Evolutionary conservation across 768 basidiomycete genomes (phyloP).

Genomic region (Boletus rubescentipes): DNA sequence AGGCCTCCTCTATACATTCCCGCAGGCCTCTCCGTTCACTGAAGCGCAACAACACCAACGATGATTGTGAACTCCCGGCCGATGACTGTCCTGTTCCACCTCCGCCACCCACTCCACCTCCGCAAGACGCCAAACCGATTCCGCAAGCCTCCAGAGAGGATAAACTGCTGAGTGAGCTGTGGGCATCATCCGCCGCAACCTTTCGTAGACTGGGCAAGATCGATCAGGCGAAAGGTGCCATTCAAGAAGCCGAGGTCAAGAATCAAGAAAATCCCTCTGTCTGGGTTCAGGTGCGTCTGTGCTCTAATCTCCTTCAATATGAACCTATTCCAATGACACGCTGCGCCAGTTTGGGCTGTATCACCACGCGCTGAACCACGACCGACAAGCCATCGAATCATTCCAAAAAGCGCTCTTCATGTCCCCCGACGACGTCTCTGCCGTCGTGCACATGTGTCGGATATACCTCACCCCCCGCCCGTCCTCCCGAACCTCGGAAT

Average conservation of each 20-base stretch:
- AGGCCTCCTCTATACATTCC: slow-evolving; percentile 83
- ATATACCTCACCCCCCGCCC: slow-evolving; percentile 56
- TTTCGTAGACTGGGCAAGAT: slow-evolving; percentile 88
- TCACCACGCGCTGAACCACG: slow-evolving; percentile 55
- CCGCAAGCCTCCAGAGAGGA: slow-evolving; percentile 53
- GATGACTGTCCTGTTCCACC: slow-evolving; percentile 40
- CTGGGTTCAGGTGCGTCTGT: slow-evolving; percentile 82
- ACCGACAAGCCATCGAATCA: slow-evolving; percentile 66
- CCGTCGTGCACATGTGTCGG: slow-evolving; percentile 74
- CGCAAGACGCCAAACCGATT: slow-evolving; percentile 32
- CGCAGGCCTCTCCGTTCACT: slow-evolving; percentile 58
- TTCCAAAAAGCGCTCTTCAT: slow-evolving; percentile 91
- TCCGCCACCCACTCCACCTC: slow-evolving; percentile 35
- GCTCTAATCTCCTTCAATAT: background rate
- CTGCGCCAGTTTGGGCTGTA: slow-evolving; percentile 69
- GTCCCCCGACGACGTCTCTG: slow-evolving; percentile 72
- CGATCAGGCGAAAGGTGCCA: slow-evolving; percentile 86
- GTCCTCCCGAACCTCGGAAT: slow-evolving; percentile 12
- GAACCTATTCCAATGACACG: slow-evolving; percentile 1
- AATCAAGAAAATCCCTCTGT: slow-evolving; percentile 87
- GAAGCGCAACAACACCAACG: slow-evolving; percentile 34
- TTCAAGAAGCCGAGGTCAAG: slow-evolving; percentile 91
- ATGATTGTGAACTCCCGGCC: slow-evolving; percentile 31
- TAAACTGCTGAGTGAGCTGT: slow-evolving; percentile 77
- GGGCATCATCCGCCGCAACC: slow-evolving; percentile 93